A percentile compares a stretch with the other conserved stretches of the same genome.
phyloP scores from a whole-genome alignment of 306 rosid genomes.

The cucumber (Cucumis sativus) region DNA sequence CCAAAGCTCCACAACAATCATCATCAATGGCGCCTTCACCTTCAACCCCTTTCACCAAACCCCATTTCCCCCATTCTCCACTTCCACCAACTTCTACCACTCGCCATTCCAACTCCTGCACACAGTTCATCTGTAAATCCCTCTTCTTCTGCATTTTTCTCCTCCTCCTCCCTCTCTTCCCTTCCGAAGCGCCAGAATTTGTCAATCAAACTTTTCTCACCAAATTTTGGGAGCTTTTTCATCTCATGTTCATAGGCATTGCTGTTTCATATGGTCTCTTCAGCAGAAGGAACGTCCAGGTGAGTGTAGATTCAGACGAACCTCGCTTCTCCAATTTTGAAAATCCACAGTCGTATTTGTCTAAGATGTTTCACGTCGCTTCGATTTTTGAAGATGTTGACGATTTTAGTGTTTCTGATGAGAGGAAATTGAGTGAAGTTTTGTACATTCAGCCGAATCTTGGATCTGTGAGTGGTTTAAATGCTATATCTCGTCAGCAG shows the following conservation, averaged over 20 bases:
- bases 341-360: slow-evolving; percentile 34
- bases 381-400: slow-evolving; percentile 42
- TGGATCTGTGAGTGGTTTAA: background rate
- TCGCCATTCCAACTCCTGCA: slow-evolving; percentile 37
- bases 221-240: slow-evolving; percentile 76
- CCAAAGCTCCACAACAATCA: background rate
- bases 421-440: slow-evolving; percentile 7
- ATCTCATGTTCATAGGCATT: slow-evolving; percentile 70
- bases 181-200: slow-evolving; percentile 87
- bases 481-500: background rate
- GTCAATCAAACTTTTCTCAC: slow-evolving; percentile 37
- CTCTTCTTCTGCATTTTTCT: slow-evolving; percentile 30
- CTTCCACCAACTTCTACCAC: slow-evolving; percentile 29
- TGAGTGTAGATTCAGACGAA: slow-evolving; percentile 13
- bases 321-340: slow-evolving; percentile 19
- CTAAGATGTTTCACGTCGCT: slow-evolving; percentile 46
- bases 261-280: slow-evolving; percentile 77
- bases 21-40: slow-evolving; percentile 48
- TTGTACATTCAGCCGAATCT: background rate
- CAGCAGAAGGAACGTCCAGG: slow-evolving; percentile 46
- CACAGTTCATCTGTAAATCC: slow-evolving; percentile 36
- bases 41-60: slow-evolving; percentile 31
- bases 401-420: slow-evolving; percentile 32
- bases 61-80: slow-evolving; percentile 29
- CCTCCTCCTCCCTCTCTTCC: slow-evolving; percentile 50